phyloP scores from a whole-genome alignment of 148 eudicot species.

The Diospyros kaki region DNA sequence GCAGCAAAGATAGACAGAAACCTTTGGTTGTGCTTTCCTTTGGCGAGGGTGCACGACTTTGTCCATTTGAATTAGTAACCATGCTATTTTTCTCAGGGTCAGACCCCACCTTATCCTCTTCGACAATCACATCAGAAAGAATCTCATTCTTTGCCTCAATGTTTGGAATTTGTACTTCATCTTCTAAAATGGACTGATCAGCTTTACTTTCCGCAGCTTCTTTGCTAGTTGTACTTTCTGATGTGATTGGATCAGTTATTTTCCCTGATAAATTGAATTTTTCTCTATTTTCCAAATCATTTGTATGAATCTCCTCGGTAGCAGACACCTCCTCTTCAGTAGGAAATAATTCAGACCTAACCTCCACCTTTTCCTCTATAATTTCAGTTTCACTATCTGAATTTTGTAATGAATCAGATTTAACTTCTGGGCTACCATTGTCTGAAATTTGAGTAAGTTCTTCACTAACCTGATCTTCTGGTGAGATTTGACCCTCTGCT shows the following conservation, averaged over 20 bases:
- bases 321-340: constrained; percentile 6
- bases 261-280: constrained; percentile 1
- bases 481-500: constrained; percentile 5
- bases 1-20: not conserved
- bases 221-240: constrained; percentile 14
- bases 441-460: constrained; percentile 2
- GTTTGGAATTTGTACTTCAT: constrained; percentile 21
- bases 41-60: constrained; percentile 15
- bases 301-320: constrained; percentile 10
- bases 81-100: constrained; percentile 12
- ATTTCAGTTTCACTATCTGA: not conserved
- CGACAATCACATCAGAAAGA: constrained; percentile 8
- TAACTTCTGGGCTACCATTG: not conserved
- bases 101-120: constrained; percentile 14
- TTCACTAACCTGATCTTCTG: not conserved
- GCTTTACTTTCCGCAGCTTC: constrained; percentile 14
- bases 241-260: not conserved
- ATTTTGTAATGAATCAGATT: not conserved
- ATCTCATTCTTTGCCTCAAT: constrained; percentile 10
- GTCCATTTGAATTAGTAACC: constrained; percentile 22
- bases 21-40: constrained; percentile 24
- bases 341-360: constrained; percentile 2
- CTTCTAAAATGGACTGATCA: constrained; percentile 22
- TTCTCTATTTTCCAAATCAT: constrained; percentile 7
- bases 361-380: constrained; percentile 11